A percentile compares a stretch with the other conserved stretches of the same genome.
phyloP scores from a whole-genome alignment of 2,329 filamentous ascomycete genomes.

The Blastomyces percursus region DNA sequence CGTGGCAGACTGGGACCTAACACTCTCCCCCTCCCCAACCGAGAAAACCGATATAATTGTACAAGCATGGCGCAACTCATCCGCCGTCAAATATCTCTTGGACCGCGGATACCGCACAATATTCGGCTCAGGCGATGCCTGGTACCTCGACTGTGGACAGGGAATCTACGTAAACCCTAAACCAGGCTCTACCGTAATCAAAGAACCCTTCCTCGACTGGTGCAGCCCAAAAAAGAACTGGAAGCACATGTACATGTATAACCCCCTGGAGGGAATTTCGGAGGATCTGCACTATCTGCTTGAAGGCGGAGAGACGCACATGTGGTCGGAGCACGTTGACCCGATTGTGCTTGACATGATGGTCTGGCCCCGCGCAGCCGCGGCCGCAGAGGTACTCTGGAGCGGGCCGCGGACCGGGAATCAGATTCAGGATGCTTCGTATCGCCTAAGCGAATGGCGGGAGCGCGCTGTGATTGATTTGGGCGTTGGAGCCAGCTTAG shows the following conservation, averaged over 20 bases:
- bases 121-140: conserved; percentile 23
- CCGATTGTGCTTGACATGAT: conserved; percentile 61
- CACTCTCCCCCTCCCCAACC: conserved; percentile 41
- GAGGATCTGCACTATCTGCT: conserved; percentile 54
- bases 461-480: conserved; percentile 57
- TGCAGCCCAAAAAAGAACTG: conserved; percentile 62
- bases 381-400: conserved; percentile 72
- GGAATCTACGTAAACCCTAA: conserved; percentile 26
- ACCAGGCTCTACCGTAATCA: conserved; percentile 7
- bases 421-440: conserved; percentile 47
- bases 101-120: conserved; percentile 24
- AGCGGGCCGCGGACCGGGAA: conserved; percentile 42
- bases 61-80: conserved; percentile 57
- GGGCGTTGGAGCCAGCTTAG: conserved; percentile 53
- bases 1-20: conserved; percentile 65
- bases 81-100: conserved; percentile 19
- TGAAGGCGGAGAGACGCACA: conserved; percentile 67
- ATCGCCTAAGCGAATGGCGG: conserved; percentile 62
- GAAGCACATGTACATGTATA: conserved; percentile 69
- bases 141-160: conserved; percentile 26
- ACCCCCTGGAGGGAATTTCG: conserved; percentile 57
- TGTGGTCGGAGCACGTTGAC: conserved; percentile 74
- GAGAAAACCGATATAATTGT: conserved; percentile 51
- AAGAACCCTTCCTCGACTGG: conserved; percentile 17
- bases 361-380: conserved; percentile 66